Evolutionary conservation across 1,139 yeast species (phyloP).

Genomic region (Hansenula lynferdii): DNA sequence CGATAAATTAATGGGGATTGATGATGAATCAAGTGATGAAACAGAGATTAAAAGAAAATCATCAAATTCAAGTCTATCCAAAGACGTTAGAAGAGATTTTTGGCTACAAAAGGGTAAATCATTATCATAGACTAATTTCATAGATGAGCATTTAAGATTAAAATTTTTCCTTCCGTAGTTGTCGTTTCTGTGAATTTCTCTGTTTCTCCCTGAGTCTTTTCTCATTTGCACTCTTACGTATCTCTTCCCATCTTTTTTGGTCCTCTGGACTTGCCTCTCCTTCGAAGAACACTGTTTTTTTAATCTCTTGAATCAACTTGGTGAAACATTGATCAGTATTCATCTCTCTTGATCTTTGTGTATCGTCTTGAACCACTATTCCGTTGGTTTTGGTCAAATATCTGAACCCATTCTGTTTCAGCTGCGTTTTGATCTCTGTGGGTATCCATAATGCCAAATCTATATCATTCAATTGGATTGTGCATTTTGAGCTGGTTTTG

Average conservation of each 20-base stretch:
- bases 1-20: constrained; percentile 30
- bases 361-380: constrained; percentile 59
- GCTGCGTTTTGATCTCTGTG: constrained; percentile 38
- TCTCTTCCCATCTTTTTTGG: constrained; percentile 48
- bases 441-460: constrained; percentile 63
- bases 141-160: too few species aligned
- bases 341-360: constrained; percentile 50
- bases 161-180: constrained; percentile 30
- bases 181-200: constrained; percentile 46
- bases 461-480: constrained; percentile 54
- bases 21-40: constrained; percentile 20
- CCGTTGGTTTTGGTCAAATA: constrained; percentile 57
- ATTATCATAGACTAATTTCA: too few species aligned
- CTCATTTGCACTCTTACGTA: constrained; percentile 43
- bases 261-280: constrained; percentile 47
- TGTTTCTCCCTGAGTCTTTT: constrained; percentile 48
- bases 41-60: constrained; percentile 7
- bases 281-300: constrained; percentile 41
- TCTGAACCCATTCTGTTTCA: constrained; percentile 36
- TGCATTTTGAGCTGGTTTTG: constrained; percentile 74
- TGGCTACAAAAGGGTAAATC: constrained; percentile 39
- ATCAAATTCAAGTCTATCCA: constrained; percentile 23
- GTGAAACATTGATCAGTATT: constrained; percentile 57
- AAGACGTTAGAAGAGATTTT: constrained; percentile 33
- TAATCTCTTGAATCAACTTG: constrained; percentile 53